These are phyloP conservation scores for Kurtzmaniella quercitrusa DNA, from an alignment of 1,139 yeast species.

Conservation along the genomic window DNA sequence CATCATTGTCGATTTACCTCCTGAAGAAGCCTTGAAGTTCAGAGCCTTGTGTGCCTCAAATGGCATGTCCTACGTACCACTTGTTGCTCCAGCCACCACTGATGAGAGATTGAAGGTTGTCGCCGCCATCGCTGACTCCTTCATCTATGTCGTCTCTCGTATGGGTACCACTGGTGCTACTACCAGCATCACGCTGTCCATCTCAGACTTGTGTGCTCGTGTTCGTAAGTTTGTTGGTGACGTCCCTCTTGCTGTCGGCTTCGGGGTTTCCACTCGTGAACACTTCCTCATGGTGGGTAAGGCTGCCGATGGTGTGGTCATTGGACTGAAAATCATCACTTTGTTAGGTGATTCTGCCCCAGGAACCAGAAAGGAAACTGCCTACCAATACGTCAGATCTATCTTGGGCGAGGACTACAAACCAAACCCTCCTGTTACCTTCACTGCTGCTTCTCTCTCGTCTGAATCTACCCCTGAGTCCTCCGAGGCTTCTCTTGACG, in stretches of 20 bases:
- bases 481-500: constrained; percentile 45
- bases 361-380: constrained; percentile 57
- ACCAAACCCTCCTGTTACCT: constrained; percentile 28
- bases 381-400: constrained; percentile 61
- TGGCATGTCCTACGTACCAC: constrained; percentile 82
- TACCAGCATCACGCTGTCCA: constrained; percentile 56
- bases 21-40: constrained; percentile 91
- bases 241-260: constrained; percentile 92
- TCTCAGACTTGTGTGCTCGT: constrained; percentile 65
- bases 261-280: constrained; percentile 92
- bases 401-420: constrained; percentile 62
- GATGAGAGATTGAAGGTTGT: constrained; percentile 78
- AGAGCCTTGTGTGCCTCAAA: constrained; percentile 64
- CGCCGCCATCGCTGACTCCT: constrained; percentile 86
- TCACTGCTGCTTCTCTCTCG: constrained; percentile 20
- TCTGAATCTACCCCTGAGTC: constrained; percentile 16
- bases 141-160: constrained; percentile 90
- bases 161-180: constrained; percentile 98
- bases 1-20: constrained; percentile 92
- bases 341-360: constrained; percentile 60
- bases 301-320: constrained; percentile 89
- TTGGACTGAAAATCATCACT: constrained; percentile 82
- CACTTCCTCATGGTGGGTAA: constrained; percentile 79
- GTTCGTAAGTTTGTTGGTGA: constrained; percentile 72
- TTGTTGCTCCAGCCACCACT: constrained; percentile 95